These are phyloP conservation scores for Coniochaeta prunicola DNA, from an alignment of 2,329 filamentous ascomycete species.

Conservation along the genomic window DNA sequence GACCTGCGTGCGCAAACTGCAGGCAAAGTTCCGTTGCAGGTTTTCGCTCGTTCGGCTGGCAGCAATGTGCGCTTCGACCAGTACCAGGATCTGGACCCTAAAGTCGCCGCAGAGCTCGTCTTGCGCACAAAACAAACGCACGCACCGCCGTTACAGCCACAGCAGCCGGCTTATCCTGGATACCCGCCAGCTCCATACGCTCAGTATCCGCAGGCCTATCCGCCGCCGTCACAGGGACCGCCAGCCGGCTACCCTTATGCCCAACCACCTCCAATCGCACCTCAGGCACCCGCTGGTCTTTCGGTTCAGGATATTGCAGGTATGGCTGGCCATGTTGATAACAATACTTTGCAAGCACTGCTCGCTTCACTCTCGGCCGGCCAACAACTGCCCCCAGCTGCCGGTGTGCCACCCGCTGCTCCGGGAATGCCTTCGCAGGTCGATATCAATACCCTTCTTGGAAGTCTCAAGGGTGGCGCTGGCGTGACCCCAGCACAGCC, in stretches of 20 bases:
- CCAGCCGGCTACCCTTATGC: slow-evolving; percentile 10
- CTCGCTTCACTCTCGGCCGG: slow-evolving; percentile 22
- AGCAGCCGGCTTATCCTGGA: slow-evolving; percentile 14
- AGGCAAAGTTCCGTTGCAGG: slow-evolving; percentile 71
- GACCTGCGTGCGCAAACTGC: slow-evolving; percentile 60
- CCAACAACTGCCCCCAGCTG: slow-evolving; percentile 21
- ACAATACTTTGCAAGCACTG: slow-evolving; percentile 24
- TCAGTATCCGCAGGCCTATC: slow-evolving; percentile 5
- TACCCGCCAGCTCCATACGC: slow-evolving; percentile 20
- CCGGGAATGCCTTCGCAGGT: slow-evolving; percentile 22
- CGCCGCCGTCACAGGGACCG: slow-evolving; percentile 7
- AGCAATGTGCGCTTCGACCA: slow-evolving; percentile 78
- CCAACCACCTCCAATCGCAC: slow-evolving; percentile 5
- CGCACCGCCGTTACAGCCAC: slow-evolving; percentile 17
- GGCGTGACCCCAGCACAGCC: slow-evolving; percentile 4
- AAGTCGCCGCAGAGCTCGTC: slow-evolving; percentile 74
- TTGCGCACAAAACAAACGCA: slow-evolving; percentile 53
- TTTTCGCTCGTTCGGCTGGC: slow-evolving; percentile 77
- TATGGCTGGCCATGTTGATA: slow-evolving; percentile 21
- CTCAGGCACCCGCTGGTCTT: slow-evolving; percentile 9
- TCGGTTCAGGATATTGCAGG: slow-evolving; percentile 12
- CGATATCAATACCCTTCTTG: slow-evolving; percentile 40
- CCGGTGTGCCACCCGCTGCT: slow-evolving; percentile 7
- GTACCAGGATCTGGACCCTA: slow-evolving; percentile 75
- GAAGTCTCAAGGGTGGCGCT: slow-evolving; percentile 24